These are phyloP conservation scores for Tolypocladium cylindrosporum DNA, from an alignment of 2,329 filamentous ascomycete genomes.

Conservation along the genomic window DNA sequence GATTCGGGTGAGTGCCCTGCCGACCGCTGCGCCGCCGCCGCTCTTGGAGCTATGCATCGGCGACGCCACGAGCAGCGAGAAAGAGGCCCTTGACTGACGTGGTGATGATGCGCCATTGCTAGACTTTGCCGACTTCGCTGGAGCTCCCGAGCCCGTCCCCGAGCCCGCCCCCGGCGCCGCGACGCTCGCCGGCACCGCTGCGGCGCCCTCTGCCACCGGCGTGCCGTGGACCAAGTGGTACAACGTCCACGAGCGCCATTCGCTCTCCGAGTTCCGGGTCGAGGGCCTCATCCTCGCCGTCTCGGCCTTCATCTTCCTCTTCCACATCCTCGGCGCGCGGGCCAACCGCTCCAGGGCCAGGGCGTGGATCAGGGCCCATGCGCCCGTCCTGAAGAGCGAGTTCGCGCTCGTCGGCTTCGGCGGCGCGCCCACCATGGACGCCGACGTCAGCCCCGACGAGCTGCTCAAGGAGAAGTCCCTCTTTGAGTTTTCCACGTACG, in stretches of 20 bases:
- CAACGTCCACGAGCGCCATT: constrained; percentile 85
- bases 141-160: constrained; percentile 57
- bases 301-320: constrained; percentile 61
- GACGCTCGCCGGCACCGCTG: constrained; percentile 32
- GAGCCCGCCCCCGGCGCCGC: constrained; percentile 36
- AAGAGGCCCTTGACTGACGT: background rate
- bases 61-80: background rate
- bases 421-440: constrained; percentile 39
- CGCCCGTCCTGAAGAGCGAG: constrained; percentile 63
- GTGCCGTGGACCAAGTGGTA: constrained; percentile 91
- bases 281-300: constrained; percentile 75
- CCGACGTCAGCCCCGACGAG: constrained; percentile 25
- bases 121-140: constrained; percentile 95
- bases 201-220: constrained; percentile 35
- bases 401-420: constrained; percentile 81
- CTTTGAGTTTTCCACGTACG: constrained; percentile 80
- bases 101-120: background rate
- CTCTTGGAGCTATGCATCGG: background rate
- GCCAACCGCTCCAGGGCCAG: constrained; percentile 72
- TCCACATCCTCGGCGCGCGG: constrained; percentile 74
- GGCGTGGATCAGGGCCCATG: constrained; percentile 70
- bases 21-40: background rate
- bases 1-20: constrained; percentile 51
- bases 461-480: constrained; percentile 78
- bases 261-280: constrained; percentile 71